Evolutionary conservation across 2,329 filamentous ascomycete genomes (phyloP), one percentile per base, ranked within the genome.

Genomic region (Colletotrichum sp.): DNA sequence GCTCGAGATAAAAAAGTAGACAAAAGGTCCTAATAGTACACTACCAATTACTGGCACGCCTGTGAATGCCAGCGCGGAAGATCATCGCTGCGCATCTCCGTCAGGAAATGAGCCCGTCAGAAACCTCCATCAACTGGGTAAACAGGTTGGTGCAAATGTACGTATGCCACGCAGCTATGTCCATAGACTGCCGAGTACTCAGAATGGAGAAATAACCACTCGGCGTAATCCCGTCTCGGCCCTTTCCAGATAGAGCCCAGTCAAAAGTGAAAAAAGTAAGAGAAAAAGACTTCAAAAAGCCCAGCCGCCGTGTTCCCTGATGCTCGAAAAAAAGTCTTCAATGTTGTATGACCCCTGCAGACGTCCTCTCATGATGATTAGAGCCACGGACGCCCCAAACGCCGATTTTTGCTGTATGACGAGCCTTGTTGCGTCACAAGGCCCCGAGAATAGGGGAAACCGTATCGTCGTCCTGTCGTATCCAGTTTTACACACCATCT

Each of bases 401-500:
- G 75, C 77, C 77, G 68, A 68, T 75, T 72, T 78, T 69, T 78
- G 71, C 69, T 75, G 77, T 74, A 77, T 63, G 71, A 77, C 55
- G 68, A 55, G 68, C 39, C 77, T 71, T 72, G 71, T 64, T 60
- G 72, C 63, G 71, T 74, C 57, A 78, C 62, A 76, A 76, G 69
- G 52, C 69, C 59, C 49, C 73, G 63, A 76, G 67, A 76, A 72
- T 60, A 70, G 77, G 71, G 72, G 49, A 78, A 78, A 77, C 77
- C 77, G 75, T 78, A 75, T 77, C 77, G 75, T 80, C 79, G 76
- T 80, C 77, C 78, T 79, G 74, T 81, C 78, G 77, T 80, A 72
- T 77, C 74, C 75, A 78, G 77, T 79, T 71, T 70, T 78, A 66
- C 77, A 72, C 71, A 71, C 76, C 78, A 80, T 73, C 84, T 85